Percentiles rank a stretch among this genome's conserved stretches.
These are phyloP conservation scores for Clonostachys rhizophaga DNA, from an alignment of 2,329 filamentous ascomycete species.

Conservation along the genomic window DNA sequence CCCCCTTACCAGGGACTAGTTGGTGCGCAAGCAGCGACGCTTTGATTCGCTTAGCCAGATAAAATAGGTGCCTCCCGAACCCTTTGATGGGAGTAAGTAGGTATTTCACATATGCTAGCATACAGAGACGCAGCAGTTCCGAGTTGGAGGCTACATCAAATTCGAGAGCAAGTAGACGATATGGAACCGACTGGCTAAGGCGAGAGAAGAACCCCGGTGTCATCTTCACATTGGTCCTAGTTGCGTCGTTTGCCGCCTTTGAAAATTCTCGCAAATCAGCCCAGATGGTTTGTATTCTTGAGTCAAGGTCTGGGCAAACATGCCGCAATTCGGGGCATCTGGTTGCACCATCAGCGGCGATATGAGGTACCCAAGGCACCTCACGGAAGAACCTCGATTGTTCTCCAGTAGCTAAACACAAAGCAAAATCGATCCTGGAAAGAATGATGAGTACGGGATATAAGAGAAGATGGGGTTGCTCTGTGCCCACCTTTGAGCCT, in stretches of 20 bases:
- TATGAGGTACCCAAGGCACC: conserved; percentile 6
- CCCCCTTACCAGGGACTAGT: too few species aligned
- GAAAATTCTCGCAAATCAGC: conserved; percentile 14
- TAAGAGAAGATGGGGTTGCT: too few species aligned
- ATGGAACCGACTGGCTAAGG: conserved; percentile 12
- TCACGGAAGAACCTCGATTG: conserved; percentile 2
- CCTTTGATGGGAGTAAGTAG: conserved; percentile 7
- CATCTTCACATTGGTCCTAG: conserved; percentile 9
- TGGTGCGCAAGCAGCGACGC: neutral
- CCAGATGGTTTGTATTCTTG: conserved; percentile 11
- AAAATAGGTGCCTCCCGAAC: conserved; percentile 1
- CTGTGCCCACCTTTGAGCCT: neutral
- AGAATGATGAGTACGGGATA: too few species aligned
- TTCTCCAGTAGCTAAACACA: conserved; percentile 4
- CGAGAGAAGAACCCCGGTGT: conserved; percentile 8
- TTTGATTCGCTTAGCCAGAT: neutral
- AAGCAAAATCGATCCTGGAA: neutral
- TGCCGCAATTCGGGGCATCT: conserved; percentile 5
- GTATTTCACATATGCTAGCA: conserved; percentile 15
- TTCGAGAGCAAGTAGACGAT: conserved; percentile 10
- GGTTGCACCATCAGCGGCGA: conserved; percentile 1
- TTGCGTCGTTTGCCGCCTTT: conserved; percentile 10
- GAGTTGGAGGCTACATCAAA: conserved; percentile 5
- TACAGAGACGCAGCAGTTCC: conserved; percentile 9
- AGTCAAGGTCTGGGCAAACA: conserved; percentile 5